Base-by-base conservation (phyloP, 345 rosid genomes). In the Eucalyptus caleyi region DNA sequence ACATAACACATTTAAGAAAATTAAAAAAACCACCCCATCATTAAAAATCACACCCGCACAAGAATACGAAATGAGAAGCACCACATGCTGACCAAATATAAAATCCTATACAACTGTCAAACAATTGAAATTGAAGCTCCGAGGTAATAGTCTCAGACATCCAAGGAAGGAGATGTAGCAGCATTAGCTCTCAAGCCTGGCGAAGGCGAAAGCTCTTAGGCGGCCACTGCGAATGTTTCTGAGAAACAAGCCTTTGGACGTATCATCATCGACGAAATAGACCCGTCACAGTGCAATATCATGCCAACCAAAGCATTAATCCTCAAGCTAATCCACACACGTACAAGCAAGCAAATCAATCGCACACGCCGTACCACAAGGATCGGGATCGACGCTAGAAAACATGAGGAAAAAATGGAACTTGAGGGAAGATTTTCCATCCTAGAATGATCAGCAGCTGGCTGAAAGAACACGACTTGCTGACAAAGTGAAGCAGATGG, bases 171-270 rank as follows among this genome's bases (percentile, higher is more conserved):
- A 67, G 19, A 67, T 16, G 23, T 67, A 67, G 87, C 96, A 60
- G 90, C 96, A 95, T 24, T 5, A 93, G 89, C 96, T 94, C 96
- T 95, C 96, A 93, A 94, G 94, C 94, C 94, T 5, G 92, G 91
- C 89, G 23, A 27, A 96, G 96, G 94, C 96, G 95, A 95, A 94
- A 95, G 95, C 95, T 92, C 95, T 96, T 81, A 94, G 97, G 94
- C 98, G 92, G 98, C 98, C 93, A 95, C 98, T 96, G 98, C 96
- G 94, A 96, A 69, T 69, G 82, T 69, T 69, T 69, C 40, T 69
- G 88, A 87, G 88, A 53, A 87, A 87, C 88, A 87, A 87, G 88
- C 65, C 88, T 87, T 87, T 56, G 72, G 69, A 53, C 4, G 37
- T 87, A 40, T 87, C 88, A 56, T 87, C 88, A 87, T 56, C 18